Evolutionary conservation across 371 early-diverging fungal species (phyloP).

Genomic region (Entomophthora muscae): DNA sequence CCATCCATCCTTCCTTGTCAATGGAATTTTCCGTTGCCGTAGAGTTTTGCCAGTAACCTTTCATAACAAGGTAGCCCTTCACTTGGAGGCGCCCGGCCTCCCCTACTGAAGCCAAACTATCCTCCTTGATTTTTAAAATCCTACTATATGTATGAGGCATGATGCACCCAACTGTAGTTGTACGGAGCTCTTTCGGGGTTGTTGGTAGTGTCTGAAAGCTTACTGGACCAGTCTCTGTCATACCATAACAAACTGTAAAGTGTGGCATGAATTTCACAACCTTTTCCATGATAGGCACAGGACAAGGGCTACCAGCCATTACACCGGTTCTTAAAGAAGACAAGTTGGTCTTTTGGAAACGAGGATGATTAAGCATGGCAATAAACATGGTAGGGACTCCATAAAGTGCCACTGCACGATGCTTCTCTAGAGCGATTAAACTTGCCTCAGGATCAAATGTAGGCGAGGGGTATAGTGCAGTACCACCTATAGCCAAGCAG

Average conservation of each 20-base stretch:
- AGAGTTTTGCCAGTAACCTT: slow-evolving; percentile 25
- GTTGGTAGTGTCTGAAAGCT: slow-evolving; percentile 20
- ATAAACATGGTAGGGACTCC: slow-evolving; percentile 29
- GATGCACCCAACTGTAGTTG: slow-evolving; percentile 19
- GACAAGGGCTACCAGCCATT: slow-evolving; percentile 23
- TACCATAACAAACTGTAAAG: slow-evolving; percentile 21
- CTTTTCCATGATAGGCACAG: slow-evolving; percentile 20
- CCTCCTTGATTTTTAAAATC: slow-evolving; percentile 16
- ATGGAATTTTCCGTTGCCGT: slow-evolving; percentile 22
- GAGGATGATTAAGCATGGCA: slow-evolving; percentile 18
- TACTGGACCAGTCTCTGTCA: slow-evolving; percentile 27
- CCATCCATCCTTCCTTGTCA: slow-evolving; percentile 29
- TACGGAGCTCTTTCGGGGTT: slow-evolving; percentile 18
- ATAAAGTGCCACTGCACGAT: slow-evolving; percentile 18
- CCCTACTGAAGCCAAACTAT: slow-evolving; percentile 14
- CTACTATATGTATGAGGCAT: slow-evolving; percentile 19
- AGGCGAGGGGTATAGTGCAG: slow-evolving; percentile 22
- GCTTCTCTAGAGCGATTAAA: slow-evolving; percentile 25
- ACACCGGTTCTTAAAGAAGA: slow-evolving; percentile 21
- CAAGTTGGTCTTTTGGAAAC: slow-evolving; percentile 17
- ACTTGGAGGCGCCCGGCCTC: slow-evolving; percentile 27
- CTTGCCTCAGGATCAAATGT: slow-evolving; percentile 25
- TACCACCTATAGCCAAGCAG: slow-evolving; percentile 22
- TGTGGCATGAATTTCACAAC: slow-evolving; percentile 18
- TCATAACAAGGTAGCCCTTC: slow-evolving; percentile 31